Conservation (phyloP, 352 stramenopile genomes). For the Pythium angustatum region DNA sequence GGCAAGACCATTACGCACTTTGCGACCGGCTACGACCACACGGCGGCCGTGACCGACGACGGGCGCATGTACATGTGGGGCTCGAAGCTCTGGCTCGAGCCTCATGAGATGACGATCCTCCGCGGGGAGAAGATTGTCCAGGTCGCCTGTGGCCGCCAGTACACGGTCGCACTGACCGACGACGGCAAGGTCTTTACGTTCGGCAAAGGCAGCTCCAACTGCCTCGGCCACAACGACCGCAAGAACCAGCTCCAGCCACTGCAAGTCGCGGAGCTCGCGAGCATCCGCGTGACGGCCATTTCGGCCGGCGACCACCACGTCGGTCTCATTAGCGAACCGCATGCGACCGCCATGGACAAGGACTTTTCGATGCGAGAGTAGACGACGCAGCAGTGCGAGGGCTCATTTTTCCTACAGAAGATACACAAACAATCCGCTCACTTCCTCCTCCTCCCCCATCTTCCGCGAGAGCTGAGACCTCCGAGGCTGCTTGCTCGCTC, state of each 20-base stretch:
- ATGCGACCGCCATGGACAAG: slow-evolving; percentile 68
- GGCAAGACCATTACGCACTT: slow-evolving; percentile 81
- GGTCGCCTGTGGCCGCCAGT: slow-evolving; percentile 83
- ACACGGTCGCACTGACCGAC: slow-evolving; percentile 77
- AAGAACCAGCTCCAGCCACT: slow-evolving; percentile 89
- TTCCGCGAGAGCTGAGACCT: no score
- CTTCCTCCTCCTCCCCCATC: no score
- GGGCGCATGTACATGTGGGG: slow-evolving; percentile 84
- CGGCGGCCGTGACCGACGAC: slow-evolving; percentile 77
- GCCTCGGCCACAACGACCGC: slow-evolving; percentile 85
- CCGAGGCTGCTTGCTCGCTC: no score
- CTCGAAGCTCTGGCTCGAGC: slow-evolving; percentile 92
- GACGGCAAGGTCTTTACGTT: slow-evolving; percentile 87
- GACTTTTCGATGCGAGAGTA: slow-evolving; percentile 82
- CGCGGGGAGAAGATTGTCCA: slow-evolving; percentile 70
- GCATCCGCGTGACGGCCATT: slow-evolving; percentile 67
- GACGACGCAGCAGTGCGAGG: slow-evolving; percentile 3
- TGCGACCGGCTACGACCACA: slow-evolving; percentile 93
- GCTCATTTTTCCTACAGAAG: no score
- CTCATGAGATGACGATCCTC: slow-evolving; percentile 85
- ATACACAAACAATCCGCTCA: no score
- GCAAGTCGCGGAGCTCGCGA: slow-evolving; percentile 63
- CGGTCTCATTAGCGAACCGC: slow-evolving; percentile 73
- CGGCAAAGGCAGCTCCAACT: slow-evolving; percentile 86
- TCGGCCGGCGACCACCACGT: slow-evolving; percentile 89